These are phyloP conservation scores for Cutaneotrichosporon sp. DNA, from an alignment of 1,284 basidiomycete genomes.

Conservation along the genomic window DNA sequence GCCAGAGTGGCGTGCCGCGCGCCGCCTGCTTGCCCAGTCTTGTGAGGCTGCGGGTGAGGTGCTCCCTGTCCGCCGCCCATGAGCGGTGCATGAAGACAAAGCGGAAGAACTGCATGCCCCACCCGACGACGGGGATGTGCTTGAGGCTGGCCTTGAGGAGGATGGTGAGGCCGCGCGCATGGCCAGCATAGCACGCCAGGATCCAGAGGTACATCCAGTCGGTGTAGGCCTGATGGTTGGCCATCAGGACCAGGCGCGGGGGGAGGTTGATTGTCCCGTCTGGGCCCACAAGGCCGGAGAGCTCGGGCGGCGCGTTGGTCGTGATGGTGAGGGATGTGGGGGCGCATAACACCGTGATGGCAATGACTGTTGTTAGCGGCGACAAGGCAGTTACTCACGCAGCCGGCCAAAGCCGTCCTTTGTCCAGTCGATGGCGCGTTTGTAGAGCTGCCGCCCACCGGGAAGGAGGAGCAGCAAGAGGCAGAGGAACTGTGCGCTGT, in stretches of 20 bases:
- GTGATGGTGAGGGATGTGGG: conserved; percentile 75
- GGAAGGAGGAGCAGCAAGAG: conserved; percentile 58
- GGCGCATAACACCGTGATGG: conserved; percentile 70
- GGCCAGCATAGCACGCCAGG: conserved; percentile 72
- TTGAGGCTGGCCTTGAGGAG: conserved; percentile 85
- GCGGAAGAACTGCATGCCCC: conserved; percentile 72
- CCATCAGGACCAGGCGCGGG: conserved; percentile 71
- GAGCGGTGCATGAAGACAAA: conserved; percentile 87
- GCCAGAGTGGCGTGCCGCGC: conserved; percentile 69
- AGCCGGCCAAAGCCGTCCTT: conserved; percentile 79
- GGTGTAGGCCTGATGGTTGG: conserved; percentile 83
- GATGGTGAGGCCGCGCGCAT: conserved; percentile 71
- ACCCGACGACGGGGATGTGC: conserved; percentile 84
- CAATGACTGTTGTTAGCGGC: conserved; percentile 37
- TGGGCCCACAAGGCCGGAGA: conserved; percentile 59
- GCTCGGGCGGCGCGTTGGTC: conserved; percentile 37
- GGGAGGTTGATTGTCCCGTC: conserved; percentile 66
- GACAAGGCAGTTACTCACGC: conserved; percentile 57
- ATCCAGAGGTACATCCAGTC: conserved; percentile 91
- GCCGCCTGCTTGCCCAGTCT: conserved; percentile 58
- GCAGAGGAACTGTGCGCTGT: conserved; percentile 69
- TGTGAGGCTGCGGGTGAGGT: conserved; percentile 56
- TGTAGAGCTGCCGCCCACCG: conserved; percentile 59
- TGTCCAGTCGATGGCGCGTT: conserved; percentile 70
- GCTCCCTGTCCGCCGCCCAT: conserved; percentile 76